Evolutionary conservation across 352 stramenopile genomes (phyloP).

Genomic region (Phytopythium helicoides): DNA sequence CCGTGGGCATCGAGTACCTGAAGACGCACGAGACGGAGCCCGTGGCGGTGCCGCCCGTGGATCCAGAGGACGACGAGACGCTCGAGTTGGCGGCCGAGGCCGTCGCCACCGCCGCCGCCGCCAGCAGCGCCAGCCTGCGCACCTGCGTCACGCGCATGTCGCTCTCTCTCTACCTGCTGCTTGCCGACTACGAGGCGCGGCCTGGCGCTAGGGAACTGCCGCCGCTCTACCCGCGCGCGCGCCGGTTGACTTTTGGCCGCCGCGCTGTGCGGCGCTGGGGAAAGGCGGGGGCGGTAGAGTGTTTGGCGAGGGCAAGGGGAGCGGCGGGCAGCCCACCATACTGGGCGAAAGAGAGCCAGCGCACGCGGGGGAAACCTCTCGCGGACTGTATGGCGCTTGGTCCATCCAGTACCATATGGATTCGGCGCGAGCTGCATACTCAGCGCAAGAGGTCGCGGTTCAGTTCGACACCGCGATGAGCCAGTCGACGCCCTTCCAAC

Average conservation of each 20-base stretch:
- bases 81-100: conserved; percentile 20
- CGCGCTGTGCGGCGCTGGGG: background rate
- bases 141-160: conserved; percentile 5
- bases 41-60: conserved; percentile 11
- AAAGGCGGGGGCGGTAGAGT: conserved; percentile 1
- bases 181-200: no score
- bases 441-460: no score
- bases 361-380: no score
- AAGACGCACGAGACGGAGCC: conserved; percentile 43
- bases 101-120: conserved; percentile 23
- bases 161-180: background rate
- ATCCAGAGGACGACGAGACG: conserved; percentile 25
- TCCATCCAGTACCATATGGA: no score
- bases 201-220: no score
- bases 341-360: no score
- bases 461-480: no score
- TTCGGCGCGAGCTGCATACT: no score
- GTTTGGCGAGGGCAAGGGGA: no score
- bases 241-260: conserved; percentile 2
- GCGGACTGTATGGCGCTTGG: no score
- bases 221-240: background rate
- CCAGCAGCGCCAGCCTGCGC: conserved; percentile 8
- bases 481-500: no score
- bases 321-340: no score
- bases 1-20: conserved; percentile 53